Base-by-base conservation (phyloP, 2,329 filamentous ascomycete genomes). In the Ploettnerulaceae sp. region DNA sequence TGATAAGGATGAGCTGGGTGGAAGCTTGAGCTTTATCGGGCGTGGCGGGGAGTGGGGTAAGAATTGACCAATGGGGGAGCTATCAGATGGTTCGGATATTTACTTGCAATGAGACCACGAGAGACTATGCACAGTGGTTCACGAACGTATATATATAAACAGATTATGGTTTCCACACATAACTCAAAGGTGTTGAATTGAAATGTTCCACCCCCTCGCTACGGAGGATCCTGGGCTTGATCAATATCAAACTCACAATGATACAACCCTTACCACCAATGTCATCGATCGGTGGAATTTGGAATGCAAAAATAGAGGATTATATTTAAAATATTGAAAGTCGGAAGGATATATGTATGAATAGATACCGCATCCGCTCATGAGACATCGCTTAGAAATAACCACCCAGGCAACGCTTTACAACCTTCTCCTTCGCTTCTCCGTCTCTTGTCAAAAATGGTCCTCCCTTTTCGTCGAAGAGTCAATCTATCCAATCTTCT, bases 401-500 rank as follows among this genome's bases (percentile, higher is more conserved):
- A 9, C 12, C 25, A 12, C 25, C 12, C 25, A 28, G 7, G 12
- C 12, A 22, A 22, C 15, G 18, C 18, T 17, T 17, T 5, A n/a
- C 7, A 32, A 24, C 15, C 33, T 14, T 12, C 14, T 18, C 22
- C 25, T 14, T 15, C 34, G 14, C 18, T 15, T 11, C 8, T 24
- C 8, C 21, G 4, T 4, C 24, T 14, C 14, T n/a, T n/a, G 5
- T 11, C 11, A 4, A 42, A 9, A 17, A 9, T 17, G n/a, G n/a
- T n/a, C n/a, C n/a, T n/a, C n/a, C n/a, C n/a, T n/a, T n/a, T n/a
- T n/a, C n/a, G n/a, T 8, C 31, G 20, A 9, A 21, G 9, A 31
- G 22, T 21, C 31, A 14, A 39, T 22, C 48, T 55, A 64, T 8
- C 61, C 62, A 53, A 61, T 60, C 52, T 60, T 85, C 78, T 86